Base-by-base conservation (phyloP, 2,329 filamentous ascomycete genomes). In the Samsoniella hepiali region DNA sequence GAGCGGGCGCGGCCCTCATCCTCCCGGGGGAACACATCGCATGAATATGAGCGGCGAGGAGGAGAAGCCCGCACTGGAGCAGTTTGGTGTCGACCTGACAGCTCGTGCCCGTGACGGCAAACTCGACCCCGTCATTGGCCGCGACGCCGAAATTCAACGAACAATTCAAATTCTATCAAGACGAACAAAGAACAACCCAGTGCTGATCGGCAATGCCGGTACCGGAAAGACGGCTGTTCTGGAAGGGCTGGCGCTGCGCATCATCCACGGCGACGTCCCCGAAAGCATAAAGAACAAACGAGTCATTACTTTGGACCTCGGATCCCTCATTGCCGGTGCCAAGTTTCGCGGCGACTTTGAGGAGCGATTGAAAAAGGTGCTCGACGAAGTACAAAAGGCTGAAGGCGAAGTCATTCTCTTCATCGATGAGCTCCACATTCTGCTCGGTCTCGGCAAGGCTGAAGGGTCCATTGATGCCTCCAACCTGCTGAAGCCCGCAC, bases 321-420 rank as follows among this genome's bases (percentile, higher is more conserved):
- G 95, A 2, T 92, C 91, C 42, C 84, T 99, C 17, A 97, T 99
- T 70, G 95, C 95, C 1, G 95, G 95, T 56, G 93, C 95, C 50
- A 98, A 97, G 72, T 99, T 95, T 71, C 82, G 95, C 55, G 95
- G 95, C 56, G 95, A 99, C 70, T 98, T 99, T 65, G 95, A 99
- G 74, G 95, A 99, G 74, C 84, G 95, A 49, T 74, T 98, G 65
- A 98, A 98, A 75, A 89, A 89, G 67, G 93, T 98, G 1, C 76
- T 99, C 72, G 93, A 90, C 70, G 95, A 98, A 74, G 93, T 97
- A 11, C 87, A 96, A 75, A 88, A 96, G 67, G 91, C 94, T 1
- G 82, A 97, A 58, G 95, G 95, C 40, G 87, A 91, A 63, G 89
- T 98, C 5, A 97, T 99, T 50, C 81, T 99, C 3, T 98, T 99